Evolutionary conservation across 164 flowering plant genomes (phyloP).

Genomic region (Protea cynaroides): DNA sequence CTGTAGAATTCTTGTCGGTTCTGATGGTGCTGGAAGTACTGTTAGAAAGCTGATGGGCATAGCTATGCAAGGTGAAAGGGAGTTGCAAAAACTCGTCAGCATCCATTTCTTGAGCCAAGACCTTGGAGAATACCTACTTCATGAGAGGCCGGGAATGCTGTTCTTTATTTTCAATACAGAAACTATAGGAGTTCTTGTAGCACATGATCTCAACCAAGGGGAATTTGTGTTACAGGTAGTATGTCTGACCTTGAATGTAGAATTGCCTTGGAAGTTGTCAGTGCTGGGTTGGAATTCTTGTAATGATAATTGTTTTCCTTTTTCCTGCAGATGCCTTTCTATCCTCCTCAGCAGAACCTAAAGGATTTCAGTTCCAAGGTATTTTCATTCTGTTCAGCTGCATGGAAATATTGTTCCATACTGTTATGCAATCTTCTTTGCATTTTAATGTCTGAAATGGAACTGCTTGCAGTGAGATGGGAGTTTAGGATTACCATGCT

Average conservation of each 20-base stretch:
- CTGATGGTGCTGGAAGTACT: constrained; percentile 95
- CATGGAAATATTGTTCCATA: background rate
- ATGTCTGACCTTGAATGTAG: background rate
- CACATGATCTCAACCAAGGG: constrained; percentile 88
- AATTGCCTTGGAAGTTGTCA: background rate
- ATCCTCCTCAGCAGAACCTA: constrained; percentile 87
- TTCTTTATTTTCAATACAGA: constrained; percentile 87
- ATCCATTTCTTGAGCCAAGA: constrained; percentile 78
- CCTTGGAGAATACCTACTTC: constrained; percentile 68
- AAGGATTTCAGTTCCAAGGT: constrained; percentile 78
- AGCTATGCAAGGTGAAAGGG: constrained; percentile 63
- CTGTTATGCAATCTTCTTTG: background rate
- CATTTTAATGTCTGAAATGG: background rate
- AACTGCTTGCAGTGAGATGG: background rate
- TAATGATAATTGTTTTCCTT: constrained; percentile 7
- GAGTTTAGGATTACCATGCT: background rate
- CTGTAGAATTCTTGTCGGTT: constrained; percentile 66
- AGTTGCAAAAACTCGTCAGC: constrained; percentile 87
- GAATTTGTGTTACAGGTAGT: constrained; percentile 95
- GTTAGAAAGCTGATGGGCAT: constrained; percentile 71
- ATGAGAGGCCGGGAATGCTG: constrained; percentile 89
- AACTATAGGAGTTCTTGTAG: constrained; percentile 91
- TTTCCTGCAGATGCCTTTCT: constrained; percentile 65
- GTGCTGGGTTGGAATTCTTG: background rate
- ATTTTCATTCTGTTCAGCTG: constrained; percentile 13